Evolutionary conservation across 495 filamentous ascomycete genomes (phyloP).

Genomic region (Penicillium goetzii): DNA sequence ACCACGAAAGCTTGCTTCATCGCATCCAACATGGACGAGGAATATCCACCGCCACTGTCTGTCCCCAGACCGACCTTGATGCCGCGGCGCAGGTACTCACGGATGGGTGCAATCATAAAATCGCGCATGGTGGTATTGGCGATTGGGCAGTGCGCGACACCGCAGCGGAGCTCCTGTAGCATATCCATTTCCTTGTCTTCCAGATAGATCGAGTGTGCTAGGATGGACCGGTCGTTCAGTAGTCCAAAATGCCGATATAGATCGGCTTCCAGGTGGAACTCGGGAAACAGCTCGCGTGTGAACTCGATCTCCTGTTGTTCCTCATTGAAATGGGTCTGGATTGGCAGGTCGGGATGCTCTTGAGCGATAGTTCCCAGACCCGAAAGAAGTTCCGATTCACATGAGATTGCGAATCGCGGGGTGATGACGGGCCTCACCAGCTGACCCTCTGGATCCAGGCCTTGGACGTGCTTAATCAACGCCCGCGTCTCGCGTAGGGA

Average conservation of each 20-base stretch:
- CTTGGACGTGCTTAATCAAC: slow-evolving; percentile 52
- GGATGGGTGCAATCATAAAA: slow-evolving; percentile 63
- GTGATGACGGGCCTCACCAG: slow-evolving; percentile 63
- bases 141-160: slow-evolving; percentile 66
- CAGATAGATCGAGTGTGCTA: slow-evolving; percentile 67
- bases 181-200: slow-evolving; percentile 55
- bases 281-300: slow-evolving; percentile 56
- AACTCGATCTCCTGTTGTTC: slow-evolving; percentile 57
- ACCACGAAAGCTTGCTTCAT: slow-evolving; percentile 66
- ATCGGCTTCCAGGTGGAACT: slow-evolving; percentile 55
- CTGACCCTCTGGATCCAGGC: slow-evolving; percentile 24
- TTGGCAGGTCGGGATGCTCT: slow-evolving; percentile 55
- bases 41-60: slow-evolving; percentile 68
- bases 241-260: slow-evolving; percentile 59
- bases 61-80: slow-evolving; percentile 71
- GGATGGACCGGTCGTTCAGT: slow-evolving; percentile 57
- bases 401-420: slow-evolving; percentile 66
- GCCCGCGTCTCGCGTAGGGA: slow-evolving; percentile 56
- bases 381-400: slow-evolving; percentile 53
- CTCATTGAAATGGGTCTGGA: slow-evolving; percentile 71
- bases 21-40: slow-evolving; percentile 59
- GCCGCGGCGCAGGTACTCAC: slow-evolving; percentile 57
- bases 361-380: slow-evolving; percentile 56
- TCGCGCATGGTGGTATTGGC: slow-evolving; percentile 65
- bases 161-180: slow-evolving; percentile 53